A percentile compares a stretch with the other conserved stretches of the same genome.
These are phyloP conservation scores for Elsinoe ampelina DNA, from an alignment of 2,329 filamentous ascomycete species.

Conservation along the genomic window DNA sequence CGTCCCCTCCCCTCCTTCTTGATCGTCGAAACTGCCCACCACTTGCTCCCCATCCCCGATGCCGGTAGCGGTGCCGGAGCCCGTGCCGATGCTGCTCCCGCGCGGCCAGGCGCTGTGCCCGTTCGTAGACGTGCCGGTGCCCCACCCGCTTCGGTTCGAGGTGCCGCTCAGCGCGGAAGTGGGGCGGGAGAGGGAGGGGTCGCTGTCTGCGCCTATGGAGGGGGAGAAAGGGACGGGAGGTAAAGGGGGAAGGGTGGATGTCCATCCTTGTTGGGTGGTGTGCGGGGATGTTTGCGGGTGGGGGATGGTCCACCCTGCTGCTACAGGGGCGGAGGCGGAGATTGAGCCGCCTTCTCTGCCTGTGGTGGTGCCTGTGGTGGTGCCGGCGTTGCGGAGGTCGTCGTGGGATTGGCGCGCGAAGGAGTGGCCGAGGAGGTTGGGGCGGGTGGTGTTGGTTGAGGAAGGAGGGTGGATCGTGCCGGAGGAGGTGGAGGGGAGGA, in stretches of 20 bases:
- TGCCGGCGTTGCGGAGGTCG: conserved; percentile 8
- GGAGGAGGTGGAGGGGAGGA: conserved; percentile 8
- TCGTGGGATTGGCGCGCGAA: background rate
- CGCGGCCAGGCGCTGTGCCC: background rate
- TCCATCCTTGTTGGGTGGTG: background rate
- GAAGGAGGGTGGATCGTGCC: background rate
- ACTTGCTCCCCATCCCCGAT: background rate
- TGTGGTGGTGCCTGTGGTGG: background rate
- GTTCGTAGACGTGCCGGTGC: too few species aligned
- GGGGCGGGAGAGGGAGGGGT: background rate
- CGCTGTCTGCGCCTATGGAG: background rate
- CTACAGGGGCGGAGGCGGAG: background rate
- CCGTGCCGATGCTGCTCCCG: background rate
- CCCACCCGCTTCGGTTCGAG: background rate
- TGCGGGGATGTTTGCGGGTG: background rate
- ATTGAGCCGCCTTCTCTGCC: background rate
- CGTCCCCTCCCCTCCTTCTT: background rate
- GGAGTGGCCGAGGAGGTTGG: conserved; percentile 1
- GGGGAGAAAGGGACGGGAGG: background rate
- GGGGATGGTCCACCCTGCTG: conserved; percentile 4
- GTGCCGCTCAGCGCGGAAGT: background rate
- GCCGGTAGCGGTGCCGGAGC: background rate
- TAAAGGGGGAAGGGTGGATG: background rate
- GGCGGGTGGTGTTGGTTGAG: background rate
- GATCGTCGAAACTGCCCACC: background rate